phyloP scores from a whole-genome alignment of 164 flowering plant genomes.

The Vitis labrusca region DNA sequence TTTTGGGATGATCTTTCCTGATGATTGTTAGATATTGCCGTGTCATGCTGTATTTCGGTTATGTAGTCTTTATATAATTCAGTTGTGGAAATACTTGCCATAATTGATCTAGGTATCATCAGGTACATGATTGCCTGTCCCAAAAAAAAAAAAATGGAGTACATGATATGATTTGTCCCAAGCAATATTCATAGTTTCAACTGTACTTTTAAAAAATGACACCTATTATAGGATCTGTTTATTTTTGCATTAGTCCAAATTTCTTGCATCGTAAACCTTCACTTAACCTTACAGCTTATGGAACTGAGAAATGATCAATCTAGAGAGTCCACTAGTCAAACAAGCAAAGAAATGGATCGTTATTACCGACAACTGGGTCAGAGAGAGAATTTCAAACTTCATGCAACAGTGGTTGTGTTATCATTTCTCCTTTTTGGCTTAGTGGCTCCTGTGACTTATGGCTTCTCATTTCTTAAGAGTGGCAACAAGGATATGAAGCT shows the following conservation, averaged over 20 bases:
- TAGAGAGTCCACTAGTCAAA: neutral
- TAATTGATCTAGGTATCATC: no score
- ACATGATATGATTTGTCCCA: neutral
- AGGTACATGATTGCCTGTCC: no score
- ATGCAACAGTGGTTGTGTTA: neutral
- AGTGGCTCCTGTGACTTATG: slow-evolving; percentile 33
- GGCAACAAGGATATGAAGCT: slow-evolving; percentile 43
- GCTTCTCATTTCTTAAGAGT: slow-evolving; percentile 37
- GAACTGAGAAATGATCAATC: neutral
- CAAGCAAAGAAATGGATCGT: neutral
- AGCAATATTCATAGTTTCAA: neutral
- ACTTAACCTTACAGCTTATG: neutral
- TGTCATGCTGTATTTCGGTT: no score
- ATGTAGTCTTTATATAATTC: no score
- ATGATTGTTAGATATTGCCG: no score
- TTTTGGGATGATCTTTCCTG: no score
- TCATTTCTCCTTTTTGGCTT: slow-evolving; percentile 31
- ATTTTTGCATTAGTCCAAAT: neutral
- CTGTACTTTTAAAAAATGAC: no score
- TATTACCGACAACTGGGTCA: neutral
- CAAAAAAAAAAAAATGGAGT: no score
- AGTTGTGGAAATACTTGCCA: no score
- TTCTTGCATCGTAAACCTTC: neutral
- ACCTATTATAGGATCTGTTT: no score
- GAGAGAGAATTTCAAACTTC: neutral